Evolutionary conservation across 148 eudicot genomes (phyloP), one percentile per base, ranked within the genome.

Genomic region (Silene conica): DNA sequence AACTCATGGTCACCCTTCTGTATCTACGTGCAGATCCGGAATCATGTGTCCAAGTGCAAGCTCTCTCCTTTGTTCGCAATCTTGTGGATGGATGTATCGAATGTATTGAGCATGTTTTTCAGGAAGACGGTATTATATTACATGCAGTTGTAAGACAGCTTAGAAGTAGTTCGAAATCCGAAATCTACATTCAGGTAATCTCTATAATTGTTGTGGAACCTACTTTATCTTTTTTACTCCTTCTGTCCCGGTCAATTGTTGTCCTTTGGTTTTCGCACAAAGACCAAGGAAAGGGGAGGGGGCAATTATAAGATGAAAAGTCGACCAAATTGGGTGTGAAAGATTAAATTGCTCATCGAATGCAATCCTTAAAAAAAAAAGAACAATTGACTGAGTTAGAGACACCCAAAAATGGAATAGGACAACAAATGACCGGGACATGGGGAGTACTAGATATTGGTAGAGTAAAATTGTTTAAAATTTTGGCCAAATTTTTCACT

Each of bases 11-110:
- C 28, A 26, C 4, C 38, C 54, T 4, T 46, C 62, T 72, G 26
- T 23, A 22, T 72, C 58, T 63, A 28, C 21, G 10, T 78, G 70
- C 86, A 96, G 99, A 96, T 78, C 86, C 89, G 45, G 97, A 90
- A 81, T 85, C 92, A 28, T 80, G 87, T 71, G 94, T 96, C 70
- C 99, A 96, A 86, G 96, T 87, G 86, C 99, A 92, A 86, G 92
- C 97, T 75, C 80, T 96, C 74, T 89, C 87, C 65, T 82, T 96
- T 73, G 83, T 89, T 60, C 83, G 99, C 58, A 92, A 92, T 83
- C 89, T 96, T 67, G 91, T 90, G 72, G 94, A 90, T 80, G 99
- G 97, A 50, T 72, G 82, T 81, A 57, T 80, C 43, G 90, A 89
- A 25, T 86, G 89, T 76, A 83, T 90, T 21, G 87, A 87, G 38